These are phyloP conservation scores for Sarocladium oryzae DNA, from an alignment of 2,329 filamentous ascomycete species.

Conservation along the genomic window DNA sequence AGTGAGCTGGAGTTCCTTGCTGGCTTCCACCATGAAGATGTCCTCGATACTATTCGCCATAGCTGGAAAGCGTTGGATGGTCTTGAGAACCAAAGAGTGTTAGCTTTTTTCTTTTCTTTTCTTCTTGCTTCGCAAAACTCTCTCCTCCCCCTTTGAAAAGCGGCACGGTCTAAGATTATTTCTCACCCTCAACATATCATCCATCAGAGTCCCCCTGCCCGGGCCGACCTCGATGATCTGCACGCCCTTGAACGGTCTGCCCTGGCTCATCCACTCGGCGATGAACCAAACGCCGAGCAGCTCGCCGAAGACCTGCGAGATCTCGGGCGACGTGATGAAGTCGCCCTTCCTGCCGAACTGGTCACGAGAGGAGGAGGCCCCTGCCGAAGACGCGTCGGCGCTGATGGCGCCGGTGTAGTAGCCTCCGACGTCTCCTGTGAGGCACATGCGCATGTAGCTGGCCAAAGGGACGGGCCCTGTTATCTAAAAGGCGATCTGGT, in stretches of 20 bases:
- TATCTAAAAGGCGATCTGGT: slow-evolving; percentile 28
- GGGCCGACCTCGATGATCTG: slow-evolving; percentile 93
- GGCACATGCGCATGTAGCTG: slow-evolving; percentile 96
- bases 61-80: slow-evolving; percentile 73
- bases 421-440: slow-evolving; percentile 82
- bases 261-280: slow-evolving; percentile 93
- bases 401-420: slow-evolving; percentile 80
- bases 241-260: slow-evolving; percentile 63
- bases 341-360: slow-evolving; percentile 92
- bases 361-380: slow-evolving; percentile 42
- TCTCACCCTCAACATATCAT: slow-evolving; percentile 81
- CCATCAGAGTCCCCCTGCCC: slow-evolving; percentile 92
- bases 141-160: too few species aligned
- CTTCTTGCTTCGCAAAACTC: too few species aligned
- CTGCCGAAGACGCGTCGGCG: slow-evolving; percentile 21
- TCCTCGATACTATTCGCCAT: slow-evolving; percentile 72
- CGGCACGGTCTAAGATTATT: too few species aligned
- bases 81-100: too few species aligned
- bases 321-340: slow-evolving; percentile 95
- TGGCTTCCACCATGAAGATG: slow-evolving; percentile 96
- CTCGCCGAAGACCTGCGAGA: slow-evolving; percentile 95
- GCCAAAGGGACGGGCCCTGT: slow-evolving; percentile 90
- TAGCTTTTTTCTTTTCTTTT: too few species aligned
- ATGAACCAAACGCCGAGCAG: slow-evolving; percentile 92
- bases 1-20: slow-evolving; percentile 64